Evolutionary conservation across 2,329 filamentous ascomycete species (phyloP).

Genomic region (Fusarium xyrophilum): DNA sequence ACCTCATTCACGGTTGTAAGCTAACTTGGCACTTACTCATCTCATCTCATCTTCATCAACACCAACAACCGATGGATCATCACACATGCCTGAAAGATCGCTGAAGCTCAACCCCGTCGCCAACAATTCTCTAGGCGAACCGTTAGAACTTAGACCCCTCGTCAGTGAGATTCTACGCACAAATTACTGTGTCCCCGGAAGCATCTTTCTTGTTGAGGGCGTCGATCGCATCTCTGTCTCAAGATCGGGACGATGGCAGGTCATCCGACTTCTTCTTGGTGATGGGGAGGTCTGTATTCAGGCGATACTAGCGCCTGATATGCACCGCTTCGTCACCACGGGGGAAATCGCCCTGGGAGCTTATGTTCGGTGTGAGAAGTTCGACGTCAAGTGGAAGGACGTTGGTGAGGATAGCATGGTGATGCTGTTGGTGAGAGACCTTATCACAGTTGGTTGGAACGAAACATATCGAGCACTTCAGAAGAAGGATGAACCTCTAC

Average conservation of each 20-base stretch:
- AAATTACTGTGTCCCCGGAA: constrained; percentile 54
- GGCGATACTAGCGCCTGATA: constrained; percentile 54
- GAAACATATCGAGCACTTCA: constrained; percentile 46
- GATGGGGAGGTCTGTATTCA: constrained; percentile 64
- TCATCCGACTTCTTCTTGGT: constrained; percentile 57
- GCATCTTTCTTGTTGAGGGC: constrained; percentile 59
- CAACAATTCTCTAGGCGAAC: constrained; percentile 36
- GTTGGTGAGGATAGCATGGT: constrained; percentile 43
- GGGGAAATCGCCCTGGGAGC: constrained; percentile 56
- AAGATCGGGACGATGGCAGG: constrained; percentile 49
- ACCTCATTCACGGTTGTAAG: constrained; percentile 9
- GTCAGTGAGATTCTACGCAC: constrained; percentile 59
- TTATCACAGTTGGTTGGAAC: constrained; percentile 58
- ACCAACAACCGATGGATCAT: constrained; percentile 20
- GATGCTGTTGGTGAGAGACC: constrained; percentile 55
- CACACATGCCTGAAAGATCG: constrained; percentile 35
- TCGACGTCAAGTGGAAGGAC: constrained; percentile 46
- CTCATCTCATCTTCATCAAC: not conserved
- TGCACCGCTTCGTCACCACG: constrained; percentile 57
- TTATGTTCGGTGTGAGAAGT: constrained; percentile 56
- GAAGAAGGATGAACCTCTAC: not conserved
- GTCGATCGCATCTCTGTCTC: constrained; percentile 50
- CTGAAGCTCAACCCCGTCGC: constrained; percentile 40
- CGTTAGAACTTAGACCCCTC: constrained; percentile 48
- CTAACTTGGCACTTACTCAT: not conserved